Base-by-base conservation (phyloP, 192 early-diverging fungal species). In the Coemansia furcata region DNA sequence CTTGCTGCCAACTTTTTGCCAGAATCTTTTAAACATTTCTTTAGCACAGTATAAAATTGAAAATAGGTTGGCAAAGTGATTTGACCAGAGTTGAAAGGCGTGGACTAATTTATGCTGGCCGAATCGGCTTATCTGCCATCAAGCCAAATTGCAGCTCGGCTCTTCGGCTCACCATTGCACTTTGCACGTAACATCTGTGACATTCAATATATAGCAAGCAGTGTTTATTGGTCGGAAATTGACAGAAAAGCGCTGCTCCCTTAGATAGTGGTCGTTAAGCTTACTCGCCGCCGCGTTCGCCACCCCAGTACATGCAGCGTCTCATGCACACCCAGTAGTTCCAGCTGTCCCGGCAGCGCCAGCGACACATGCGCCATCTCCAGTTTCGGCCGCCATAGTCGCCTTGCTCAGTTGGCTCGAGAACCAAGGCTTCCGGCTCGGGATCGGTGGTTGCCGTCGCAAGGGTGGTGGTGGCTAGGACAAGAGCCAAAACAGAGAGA, bases 1-100 rank as follows among this genome's bases (percentile, higher is more conserved):
- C 66, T 70, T 71, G 23, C 65, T 59, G 69, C 80, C 80, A 35
- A 83, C 80, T 2, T 67, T 65, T 66, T 83, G 76, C 80, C 80
- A 83, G 68, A 83, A 69, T 52, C 39, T 67, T 43, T 83, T 83
- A 40, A 83, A 40, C 80, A 83, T 83, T 33, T 15, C 57, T 26
- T 36, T 37, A 15, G 29, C 19, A 38, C 55, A 66, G 29, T 46
- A 58, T 39, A 40, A 29, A 32, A 39, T 19, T 21, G 54, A 57
- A 30, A 35, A 15, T 17, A 32, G 35, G 15, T 57, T 17, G 54
- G 17, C 5, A 57, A 12, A 57, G 10, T 35, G 21, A 30, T 21
- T 15, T 11, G 3, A 0, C 6, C 23, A 37, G 26, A 39, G 49
- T 23, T 1, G 36, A 58, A 42, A 46, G 26, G 3, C 12, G 19